Evolutionary conservation across 192 early-diverging fungal species (phyloP), one percentile per base, ranked within the genome.

Genomic region (Dissophora globulifera): DNA sequence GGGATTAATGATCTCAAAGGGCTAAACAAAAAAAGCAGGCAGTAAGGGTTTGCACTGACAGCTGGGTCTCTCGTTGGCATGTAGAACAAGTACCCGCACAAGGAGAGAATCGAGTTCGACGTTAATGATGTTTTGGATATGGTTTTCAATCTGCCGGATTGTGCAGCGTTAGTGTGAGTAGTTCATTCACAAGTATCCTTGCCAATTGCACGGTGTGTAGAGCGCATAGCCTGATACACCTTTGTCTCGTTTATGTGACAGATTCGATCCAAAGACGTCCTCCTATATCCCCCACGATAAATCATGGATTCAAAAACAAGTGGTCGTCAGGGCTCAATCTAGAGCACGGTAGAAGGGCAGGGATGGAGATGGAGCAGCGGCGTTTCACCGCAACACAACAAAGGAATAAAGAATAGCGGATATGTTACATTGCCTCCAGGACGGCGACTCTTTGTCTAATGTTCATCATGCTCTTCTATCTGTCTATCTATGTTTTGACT

Each of bases 291-390:
- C 71, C 40, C 71, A 75, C 35, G 71, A 75, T 51, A 75, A 75
- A 45, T 75, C 71, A 33, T 75, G 71, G 71, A 75, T 75, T 25
- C 71, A 75, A 20, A 75, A 75, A 47, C 71, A 75, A 20, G 71
- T 75, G 2, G 62, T 75, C 16, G 71, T 50, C 50, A 31, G 71
- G 27, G 71, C 71, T 10, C 71, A 75, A 15, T 65, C 62, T 5
- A 75, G 71, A 30, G 31, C 55, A 23, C 40, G 71, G 62, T 75
- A 66, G 45, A 61, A 40, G n/a, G n/a, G n/a, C n/a, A n/a, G n/a
- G n/a, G n/a, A n/a, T n/a, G n/a, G n/a, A n/a, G n/a, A n/a, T n/a
- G n/a, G n/a, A n/a, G n/a, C n/a, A n/a, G n/a, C n/a, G n/a, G n/a
- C n/a, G n/a, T n/a, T n/a, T n/a, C n/a, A n/a, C n/a, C n/a, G n/a